A percentile compares a stretch with the other conserved stretches of the same genome.
phyloP scores from a whole-genome alignment of 768 basidiomycete species.

The Pulveroboletus ravenelii region DNA sequence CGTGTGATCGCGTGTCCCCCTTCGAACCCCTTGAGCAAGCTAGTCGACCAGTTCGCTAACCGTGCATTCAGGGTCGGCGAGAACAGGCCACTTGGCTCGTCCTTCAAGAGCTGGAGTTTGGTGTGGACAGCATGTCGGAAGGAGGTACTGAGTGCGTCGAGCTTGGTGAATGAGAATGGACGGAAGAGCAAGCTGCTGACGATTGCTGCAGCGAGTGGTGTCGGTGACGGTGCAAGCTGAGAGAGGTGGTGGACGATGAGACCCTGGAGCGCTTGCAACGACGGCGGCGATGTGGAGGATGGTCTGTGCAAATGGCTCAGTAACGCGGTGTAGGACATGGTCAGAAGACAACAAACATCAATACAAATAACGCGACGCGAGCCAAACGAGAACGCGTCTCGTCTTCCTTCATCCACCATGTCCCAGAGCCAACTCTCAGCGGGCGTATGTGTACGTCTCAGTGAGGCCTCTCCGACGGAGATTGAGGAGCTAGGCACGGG shows the following conservation, averaged over 20 bases:
- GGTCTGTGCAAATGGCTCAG: slow-evolving; percentile 27
- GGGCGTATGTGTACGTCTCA: slow-evolving; percentile 52
- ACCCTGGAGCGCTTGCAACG: slow-evolving; percentile 21
- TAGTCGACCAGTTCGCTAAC: slow-evolving; percentile 47
- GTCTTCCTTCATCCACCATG: slow-evolving; percentile 28
- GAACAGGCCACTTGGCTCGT: slow-evolving; percentile 29
- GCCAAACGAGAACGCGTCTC: background rate
- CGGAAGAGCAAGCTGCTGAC: slow-evolving; percentile 29
- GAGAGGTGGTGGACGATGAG: slow-evolving; percentile 29
- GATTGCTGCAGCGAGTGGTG: slow-evolving; percentile 31
- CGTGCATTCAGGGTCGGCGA: slow-evolving; percentile 35
- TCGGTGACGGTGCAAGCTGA: slow-evolving; percentile 25
- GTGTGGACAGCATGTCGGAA: slow-evolving; percentile 32
- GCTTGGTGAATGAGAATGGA: slow-evolving; percentile 27
- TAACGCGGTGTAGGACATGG: slow-evolving; percentile 23
- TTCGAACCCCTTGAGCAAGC: slow-evolving; percentile 53
- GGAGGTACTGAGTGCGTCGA: slow-evolving; percentile 24
- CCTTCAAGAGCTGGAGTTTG: slow-evolving; percentile 22
- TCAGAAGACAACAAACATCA: slow-evolving; percentile 6
- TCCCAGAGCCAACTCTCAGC: slow-evolving; percentile 45
- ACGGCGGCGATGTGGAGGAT: slow-evolving; percentile 8
- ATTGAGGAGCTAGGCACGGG: slow-evolving; percentile 28
- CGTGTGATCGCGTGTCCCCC: slow-evolving; percentile 62
- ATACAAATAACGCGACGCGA: slow-evolving; percentile 18
- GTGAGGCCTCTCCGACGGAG: slow-evolving; percentile 32